phyloP scores from a whole-genome alignment of 495 filamentous ascomycete species.

The Penicillium atrosanguineum region DNA sequence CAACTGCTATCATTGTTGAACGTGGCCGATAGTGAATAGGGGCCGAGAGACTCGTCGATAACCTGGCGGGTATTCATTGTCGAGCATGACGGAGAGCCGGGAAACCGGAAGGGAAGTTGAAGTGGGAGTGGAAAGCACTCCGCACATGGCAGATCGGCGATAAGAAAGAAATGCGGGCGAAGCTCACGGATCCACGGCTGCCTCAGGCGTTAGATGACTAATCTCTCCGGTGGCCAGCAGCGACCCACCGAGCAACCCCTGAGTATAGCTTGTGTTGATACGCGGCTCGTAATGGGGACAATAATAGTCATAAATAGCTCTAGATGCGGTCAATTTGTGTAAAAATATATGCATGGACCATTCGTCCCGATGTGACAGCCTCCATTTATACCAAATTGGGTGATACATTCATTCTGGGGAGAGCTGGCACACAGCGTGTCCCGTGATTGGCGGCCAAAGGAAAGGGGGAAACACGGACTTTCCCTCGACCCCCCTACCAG shows the following conservation, averaged over 20 bases:
- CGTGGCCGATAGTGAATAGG: conserved; percentile 74
- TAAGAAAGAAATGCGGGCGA: conserved; percentile 24
- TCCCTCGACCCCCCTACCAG: conserved; percentile 14
- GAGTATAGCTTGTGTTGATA: conserved; percentile 14
- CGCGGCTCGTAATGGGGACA: background rate
- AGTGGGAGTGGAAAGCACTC: background rate
- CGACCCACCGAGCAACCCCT: conserved; percentile 36
- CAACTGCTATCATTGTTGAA: conserved; percentile 87
- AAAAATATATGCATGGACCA: background rate
- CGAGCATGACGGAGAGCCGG: conserved; percentile 22
- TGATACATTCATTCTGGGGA: background rate
- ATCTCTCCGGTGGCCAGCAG: conserved; percentile 28
- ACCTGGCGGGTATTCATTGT: conserved; percentile 86
- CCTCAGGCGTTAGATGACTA: conserved; percentile 21
- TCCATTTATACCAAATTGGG: background rate
- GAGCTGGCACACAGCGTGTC: conserved; percentile 16
- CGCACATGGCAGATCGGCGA: conserved; percentile 17
- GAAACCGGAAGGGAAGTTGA: background rate
- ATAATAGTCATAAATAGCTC: background rate
- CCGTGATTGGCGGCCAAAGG: conserved; percentile 31
- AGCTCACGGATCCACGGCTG: conserved; percentile 11
- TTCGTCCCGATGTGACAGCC: background rate
- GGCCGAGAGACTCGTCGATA: conserved; percentile 72
- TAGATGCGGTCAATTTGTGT: background rate
- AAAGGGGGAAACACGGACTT: conserved; percentile 35